phyloP scores from a whole-genome alignment of 129 eudicot genomes.

The Pseudognaphalium luteoalbum region DNA sequence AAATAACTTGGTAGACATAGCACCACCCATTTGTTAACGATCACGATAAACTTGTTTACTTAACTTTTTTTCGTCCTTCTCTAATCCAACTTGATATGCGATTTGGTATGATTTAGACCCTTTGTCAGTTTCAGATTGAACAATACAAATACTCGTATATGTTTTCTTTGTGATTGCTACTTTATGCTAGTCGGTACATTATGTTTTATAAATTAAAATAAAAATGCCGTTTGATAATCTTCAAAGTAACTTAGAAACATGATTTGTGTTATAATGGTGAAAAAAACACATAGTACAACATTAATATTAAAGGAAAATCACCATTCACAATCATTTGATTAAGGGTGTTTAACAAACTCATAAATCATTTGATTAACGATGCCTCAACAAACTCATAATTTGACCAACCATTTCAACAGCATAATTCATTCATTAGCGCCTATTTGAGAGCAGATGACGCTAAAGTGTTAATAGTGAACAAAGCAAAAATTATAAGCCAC shows the following conservation, averaged over 20 bases:
- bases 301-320: no score
- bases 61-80: not conserved
- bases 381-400: no score
- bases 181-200: no score
- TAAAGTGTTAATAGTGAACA: not conserved
- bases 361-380: no score
- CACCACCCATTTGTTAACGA: not conserved
- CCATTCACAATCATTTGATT: no score
- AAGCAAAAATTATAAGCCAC: not conserved
- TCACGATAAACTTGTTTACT: not conserved
- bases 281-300: no score
- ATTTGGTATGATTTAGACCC: not conserved
- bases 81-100: not conserved
- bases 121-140: not conserved
- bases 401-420: not conserved
- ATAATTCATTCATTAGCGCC: not conserved
- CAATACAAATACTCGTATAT: not conserved
- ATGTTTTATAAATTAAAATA: no score
- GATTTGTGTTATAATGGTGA: not conserved
- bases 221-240: not conserved
- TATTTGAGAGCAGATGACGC: not conserved
- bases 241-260: not conserved
- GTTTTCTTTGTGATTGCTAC: not conserved
- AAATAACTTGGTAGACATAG: no score
- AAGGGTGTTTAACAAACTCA: no score